Conservation (phyloP, 805 yeast species). For the Schwanniomyces sp. region DNA sequence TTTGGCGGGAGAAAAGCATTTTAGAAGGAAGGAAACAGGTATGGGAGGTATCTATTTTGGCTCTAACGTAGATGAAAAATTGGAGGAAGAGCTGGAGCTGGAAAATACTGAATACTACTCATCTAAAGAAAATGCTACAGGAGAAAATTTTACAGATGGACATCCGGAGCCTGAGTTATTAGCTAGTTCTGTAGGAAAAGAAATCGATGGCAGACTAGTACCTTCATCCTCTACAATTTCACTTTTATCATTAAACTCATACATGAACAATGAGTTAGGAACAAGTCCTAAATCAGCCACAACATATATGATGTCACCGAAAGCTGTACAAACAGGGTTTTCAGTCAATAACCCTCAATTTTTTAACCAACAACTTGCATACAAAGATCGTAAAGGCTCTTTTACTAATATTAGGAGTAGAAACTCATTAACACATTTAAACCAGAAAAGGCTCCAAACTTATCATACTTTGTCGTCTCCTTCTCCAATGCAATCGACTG, state of each 20-base stretch:
- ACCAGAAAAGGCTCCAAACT: conserved; percentile 36
- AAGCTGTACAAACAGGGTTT: not conserved
- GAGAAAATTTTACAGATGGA: conserved; percentile 19
- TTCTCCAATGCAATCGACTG: conserved; percentile 9
- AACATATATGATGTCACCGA: conserved; percentile 1
- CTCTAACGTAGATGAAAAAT: not conserved
- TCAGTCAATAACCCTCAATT: not conserved
- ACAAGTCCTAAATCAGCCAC: not conserved
- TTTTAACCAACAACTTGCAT: conserved; percentile 4
- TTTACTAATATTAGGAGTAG: conserved; percentile 15
- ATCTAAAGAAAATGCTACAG: not conserved
- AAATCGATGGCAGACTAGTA: conserved; percentile 37
- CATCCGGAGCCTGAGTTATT: conserved; percentile 46
- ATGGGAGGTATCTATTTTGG: not conserved
- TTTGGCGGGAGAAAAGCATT: conserved; percentile 20
- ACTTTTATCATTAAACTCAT: conserved; percentile 33
- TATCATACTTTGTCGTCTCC: conserved; percentile 36
- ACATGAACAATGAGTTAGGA: conserved; percentile 3
- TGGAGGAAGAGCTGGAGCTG: not conserved
- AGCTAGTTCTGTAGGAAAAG: conserved; percentile 44
- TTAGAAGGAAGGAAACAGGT: not conserved
- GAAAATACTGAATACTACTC: not conserved
- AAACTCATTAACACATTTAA: conserved; percentile 22
- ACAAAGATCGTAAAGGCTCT: conserved; percentile 18
- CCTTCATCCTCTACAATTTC: conserved; percentile 46